phyloP scores from a whole-genome alignment of 805 yeast species.

The Soucietia sequanensis region DNA sequence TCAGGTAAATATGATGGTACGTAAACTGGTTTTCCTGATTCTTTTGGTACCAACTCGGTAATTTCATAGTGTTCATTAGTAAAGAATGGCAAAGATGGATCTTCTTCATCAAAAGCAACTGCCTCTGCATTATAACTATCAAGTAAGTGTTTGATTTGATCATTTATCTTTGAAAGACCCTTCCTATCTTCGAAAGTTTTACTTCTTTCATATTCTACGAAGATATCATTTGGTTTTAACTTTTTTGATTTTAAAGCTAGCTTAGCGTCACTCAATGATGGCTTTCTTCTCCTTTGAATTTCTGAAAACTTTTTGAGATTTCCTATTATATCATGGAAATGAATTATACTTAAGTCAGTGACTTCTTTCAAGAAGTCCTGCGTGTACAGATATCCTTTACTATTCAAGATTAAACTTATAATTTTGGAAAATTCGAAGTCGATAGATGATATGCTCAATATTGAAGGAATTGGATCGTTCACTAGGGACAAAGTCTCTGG shows the following conservation, averaged over 20 bases:
- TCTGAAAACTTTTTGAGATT: constrained; percentile 52
- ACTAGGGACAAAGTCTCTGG: no score
- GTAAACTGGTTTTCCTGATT: constrained; percentile 33
- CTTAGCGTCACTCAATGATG: constrained; percentile 51
- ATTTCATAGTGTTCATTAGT: constrained; percentile 51
- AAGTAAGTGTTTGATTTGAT: constrained; percentile 7
- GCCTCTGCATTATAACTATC: constrained; percentile 6
- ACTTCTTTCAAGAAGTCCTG: constrained; percentile 28
- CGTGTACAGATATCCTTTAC: constrained; percentile 19
- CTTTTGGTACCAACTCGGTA: constrained; percentile 56
- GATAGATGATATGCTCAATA: constrained; percentile 13
- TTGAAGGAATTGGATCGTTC: no score
- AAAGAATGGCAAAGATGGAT: constrained; percentile 53
- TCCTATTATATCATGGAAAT: constrained; percentile 34
- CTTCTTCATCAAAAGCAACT: constrained; percentile 26
- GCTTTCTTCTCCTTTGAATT: constrained; percentile 57
- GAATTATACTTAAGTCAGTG: constrained; percentile 26
- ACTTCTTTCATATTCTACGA: constrained; percentile 29
- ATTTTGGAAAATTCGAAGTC: constrained; percentile 28
- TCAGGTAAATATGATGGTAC: constrained; percentile 81
- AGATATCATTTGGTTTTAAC: constrained; percentile 39
- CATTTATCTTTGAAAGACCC: constrained; percentile 9
- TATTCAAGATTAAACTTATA: constrained; percentile 23
- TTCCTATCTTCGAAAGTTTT: constrained; percentile 11
- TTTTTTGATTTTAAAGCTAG: constrained; percentile 44